Conservation (phyloP, 169 alveolate species). For the Besnoitia besnoiti region DNA sequence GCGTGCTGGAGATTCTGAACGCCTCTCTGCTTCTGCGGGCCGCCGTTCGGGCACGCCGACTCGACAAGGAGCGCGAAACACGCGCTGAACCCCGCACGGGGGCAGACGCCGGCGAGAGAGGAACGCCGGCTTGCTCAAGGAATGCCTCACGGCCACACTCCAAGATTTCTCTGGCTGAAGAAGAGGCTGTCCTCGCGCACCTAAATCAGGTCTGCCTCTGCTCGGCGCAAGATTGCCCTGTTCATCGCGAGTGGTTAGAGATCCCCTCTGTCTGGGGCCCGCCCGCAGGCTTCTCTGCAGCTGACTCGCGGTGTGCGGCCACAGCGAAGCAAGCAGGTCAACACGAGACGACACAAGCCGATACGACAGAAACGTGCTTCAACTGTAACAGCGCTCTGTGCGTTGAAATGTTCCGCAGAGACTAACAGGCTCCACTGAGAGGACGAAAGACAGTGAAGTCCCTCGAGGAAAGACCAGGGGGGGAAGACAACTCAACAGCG, state of each 20-base stretch:
- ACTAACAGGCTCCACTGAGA: no score
- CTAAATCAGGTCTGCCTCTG: conserved; percentile 21
- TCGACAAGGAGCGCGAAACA: neutral
- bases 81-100: neutral
- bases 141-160: neutral
- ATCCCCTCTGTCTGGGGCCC: conserved; percentile 25
- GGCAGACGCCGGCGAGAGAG: neutral
- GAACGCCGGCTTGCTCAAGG: neutral
- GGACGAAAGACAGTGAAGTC: neutral
- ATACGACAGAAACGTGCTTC: neutral
- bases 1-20: conserved; percentile 26
- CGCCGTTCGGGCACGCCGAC: neutral
- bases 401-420: neutral
- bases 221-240: conserved; percentile 18
- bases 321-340: neutral
- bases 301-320: neutral
- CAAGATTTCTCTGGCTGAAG: neutral
- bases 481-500: no score
- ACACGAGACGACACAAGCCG: neutral
- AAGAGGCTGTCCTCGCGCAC: neutral
- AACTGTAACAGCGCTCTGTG: conserved; percentile 30
- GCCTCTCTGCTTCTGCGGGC: neutral
- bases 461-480: no score
- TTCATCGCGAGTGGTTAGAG: neutral
- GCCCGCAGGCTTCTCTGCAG: neutral